These are phyloP conservation scores for Saccharomycopsis hybrid DNA, from an alignment of 1,139 yeast species.

Conservation along the genomic window DNA sequence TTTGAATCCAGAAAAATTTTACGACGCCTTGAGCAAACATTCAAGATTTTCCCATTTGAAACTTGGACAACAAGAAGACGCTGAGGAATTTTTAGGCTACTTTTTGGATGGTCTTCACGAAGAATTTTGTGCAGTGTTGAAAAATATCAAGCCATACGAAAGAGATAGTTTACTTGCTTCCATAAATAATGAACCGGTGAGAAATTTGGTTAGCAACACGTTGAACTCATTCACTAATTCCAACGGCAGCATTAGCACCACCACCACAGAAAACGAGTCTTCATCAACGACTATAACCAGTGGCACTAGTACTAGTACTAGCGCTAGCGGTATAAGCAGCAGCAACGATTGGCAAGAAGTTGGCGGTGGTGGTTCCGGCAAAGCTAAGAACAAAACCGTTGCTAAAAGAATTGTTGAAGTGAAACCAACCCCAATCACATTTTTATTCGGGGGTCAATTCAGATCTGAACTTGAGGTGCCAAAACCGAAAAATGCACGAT, in stretches of 20 bases:
- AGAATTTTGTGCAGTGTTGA: conserved; percentile 64
- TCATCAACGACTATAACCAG: no score
- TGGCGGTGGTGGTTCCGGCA: conserved; percentile 15
- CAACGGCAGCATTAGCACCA: conserved; percentile 22
- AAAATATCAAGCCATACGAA: conserved; percentile 39
- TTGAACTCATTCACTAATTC: conserved; percentile 35
- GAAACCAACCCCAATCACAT: conserved; percentile 80
- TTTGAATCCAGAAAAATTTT: conserved; percentile 60
- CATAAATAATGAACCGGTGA: conserved; percentile 25
- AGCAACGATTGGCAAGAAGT: conserved; percentile 82
- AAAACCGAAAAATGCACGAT: conserved; percentile 47
- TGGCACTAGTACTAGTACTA: conserved; percentile 27
- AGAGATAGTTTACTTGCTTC: conserved; percentile 39
- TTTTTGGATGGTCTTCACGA: conserved; percentile 87
- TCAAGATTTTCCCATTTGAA: conserved; percentile 69
- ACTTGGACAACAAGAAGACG: conserved; percentile 98
- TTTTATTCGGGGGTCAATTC: conserved; percentile 88
- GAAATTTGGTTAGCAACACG: conserved; percentile 35
- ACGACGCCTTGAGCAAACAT: conserved; percentile 49
- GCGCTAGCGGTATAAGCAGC: conserved; percentile 20
- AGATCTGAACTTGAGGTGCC: conserved; percentile 77
- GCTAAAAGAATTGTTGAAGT: conserved; percentile 72
- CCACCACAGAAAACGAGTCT: conserved; percentile 9
- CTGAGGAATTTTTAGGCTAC: conserved; percentile 91
- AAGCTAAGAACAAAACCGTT: conserved; percentile 50